Percentiles rank a stretch among this genome's conserved stretches.
Conservation (phyloP, 2,329 filamentous ascomycete genomes). For the Aureobasidium melanogenum region DNA sequence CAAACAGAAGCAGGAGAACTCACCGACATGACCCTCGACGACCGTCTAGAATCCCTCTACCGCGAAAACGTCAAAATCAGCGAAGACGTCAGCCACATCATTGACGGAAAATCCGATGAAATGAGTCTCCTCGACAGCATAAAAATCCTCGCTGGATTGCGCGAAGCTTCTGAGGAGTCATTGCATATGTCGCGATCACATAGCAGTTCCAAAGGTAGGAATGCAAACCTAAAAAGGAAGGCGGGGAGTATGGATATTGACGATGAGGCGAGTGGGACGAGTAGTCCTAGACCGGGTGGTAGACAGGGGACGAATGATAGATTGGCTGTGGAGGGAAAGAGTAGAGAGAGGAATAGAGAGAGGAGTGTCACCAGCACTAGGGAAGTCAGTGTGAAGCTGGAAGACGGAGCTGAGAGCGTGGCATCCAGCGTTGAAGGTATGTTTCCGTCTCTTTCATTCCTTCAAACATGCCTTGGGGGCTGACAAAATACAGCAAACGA, state of each 20-base stretch:
- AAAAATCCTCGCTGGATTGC: slow-evolving; percentile 38
- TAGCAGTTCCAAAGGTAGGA: slow-evolving; percentile 13
- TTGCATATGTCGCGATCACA: background rate
- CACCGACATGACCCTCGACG: slow-evolving; percentile 31
- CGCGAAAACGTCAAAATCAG: slow-evolving; percentile 40
- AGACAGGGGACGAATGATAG: slow-evolving; percentile 9
- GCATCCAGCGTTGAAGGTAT: slow-evolving; percentile 33
- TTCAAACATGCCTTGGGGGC: background rate
- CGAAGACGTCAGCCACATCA: slow-evolving; percentile 36
- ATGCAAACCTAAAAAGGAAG: slow-evolving; percentile 13
- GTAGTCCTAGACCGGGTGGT: slow-evolving; percentile 19
- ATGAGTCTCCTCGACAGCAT: slow-evolving; percentile 36
- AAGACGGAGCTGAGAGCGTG: slow-evolving; percentile 37
- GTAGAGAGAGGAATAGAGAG: slow-evolving; percentile 28
- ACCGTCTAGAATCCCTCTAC: slow-evolving; percentile 36
- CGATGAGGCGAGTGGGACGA: slow-evolving; percentile 24
- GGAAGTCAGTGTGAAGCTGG: slow-evolving; percentile 43
- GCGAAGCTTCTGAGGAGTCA: slow-evolving; percentile 35
- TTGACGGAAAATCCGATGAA: slow-evolving; percentile 34
- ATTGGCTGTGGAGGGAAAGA: slow-evolving; percentile 10
- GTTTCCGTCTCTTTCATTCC: background rate
- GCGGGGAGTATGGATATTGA: slow-evolving; percentile 21
- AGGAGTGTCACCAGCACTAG: slow-evolving; percentile 38
- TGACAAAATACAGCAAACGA: slow-evolving; percentile 4
- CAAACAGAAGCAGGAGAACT: slow-evolving; percentile 20